A percentile compares a stretch with the other conserved stretches of the same genome.
phyloP scores from a whole-genome alignment of 176 grass and related monocot genomes.

The Bothriochloa decipiens region DNA sequence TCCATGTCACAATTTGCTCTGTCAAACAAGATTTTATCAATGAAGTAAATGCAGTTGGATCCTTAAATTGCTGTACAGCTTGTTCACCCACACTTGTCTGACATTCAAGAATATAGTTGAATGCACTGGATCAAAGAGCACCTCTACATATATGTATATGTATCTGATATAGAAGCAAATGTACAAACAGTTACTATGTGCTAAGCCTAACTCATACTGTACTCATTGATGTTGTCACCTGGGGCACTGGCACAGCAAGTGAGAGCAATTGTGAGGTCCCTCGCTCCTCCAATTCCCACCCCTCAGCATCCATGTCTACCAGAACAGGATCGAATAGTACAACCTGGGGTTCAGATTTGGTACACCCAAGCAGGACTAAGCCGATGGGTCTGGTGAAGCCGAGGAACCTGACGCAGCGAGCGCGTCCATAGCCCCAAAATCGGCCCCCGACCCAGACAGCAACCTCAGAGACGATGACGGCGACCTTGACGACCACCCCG shows the following conservation, averaged over 20 bases:
- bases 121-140: not conserved
- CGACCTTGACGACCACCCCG: slow-evolving; percentile 74
- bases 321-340: slow-evolving; percentile 2
- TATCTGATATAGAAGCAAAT: slow-evolving; percentile 33
- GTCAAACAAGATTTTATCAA: not conserved
- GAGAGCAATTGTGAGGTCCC: slow-evolving; percentile 51
- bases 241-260: slow-evolving; percentile 60
- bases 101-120: not conserved
- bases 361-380: slow-evolving; percentile 14
- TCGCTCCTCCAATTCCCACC: not conserved
- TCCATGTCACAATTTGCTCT: not conserved
- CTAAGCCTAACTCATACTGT: slow-evolving; percentile 23
- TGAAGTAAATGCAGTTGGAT: not conserved
- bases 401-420: not conserved
- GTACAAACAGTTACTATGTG: slow-evolving; percentile 16
- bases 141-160: slow-evolving; percentile 14
- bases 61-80: not conserved
- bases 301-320: slow-evolving; percentile 35
- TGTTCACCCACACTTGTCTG: not conserved
- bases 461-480: slow-evolving; percentile 63
- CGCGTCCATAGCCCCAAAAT: slow-evolving; percentile 18
- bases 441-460: slow-evolving; percentile 46
- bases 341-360: slow-evolving; percentile 17
- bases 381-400: not conserved
- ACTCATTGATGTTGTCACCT: slow-evolving; percentile 36